Evolutionary conservation across 441 rosid genomes (phyloP).

Genomic region (Croton setiger): DNA sequence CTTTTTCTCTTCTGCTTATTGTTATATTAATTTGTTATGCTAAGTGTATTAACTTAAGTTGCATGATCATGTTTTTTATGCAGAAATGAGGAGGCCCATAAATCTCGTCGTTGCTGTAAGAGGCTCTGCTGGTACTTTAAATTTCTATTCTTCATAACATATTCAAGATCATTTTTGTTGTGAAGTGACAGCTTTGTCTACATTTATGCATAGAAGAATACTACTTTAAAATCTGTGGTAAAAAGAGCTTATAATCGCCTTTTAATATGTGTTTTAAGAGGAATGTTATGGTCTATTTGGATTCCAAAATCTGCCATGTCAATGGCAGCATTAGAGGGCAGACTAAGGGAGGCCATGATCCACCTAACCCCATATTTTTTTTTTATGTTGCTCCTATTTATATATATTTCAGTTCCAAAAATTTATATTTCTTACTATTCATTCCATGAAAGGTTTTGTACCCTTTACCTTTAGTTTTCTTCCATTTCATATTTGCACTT

Average conservation of each 20-base stretch:
- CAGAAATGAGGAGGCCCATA: slow-evolving; percentile 22
- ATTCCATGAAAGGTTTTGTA: too few relatives aligned
- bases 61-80: not conserved
- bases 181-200: not conserved
- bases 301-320: too few relatives aligned
- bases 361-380: too few relatives aligned
- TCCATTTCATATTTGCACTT: too few relatives aligned
- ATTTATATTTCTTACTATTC: too few relatives aligned
- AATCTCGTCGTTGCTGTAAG: slow-evolving; percentile 26
- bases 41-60: not conserved
- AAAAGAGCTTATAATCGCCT: not conserved
- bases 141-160: not conserved
- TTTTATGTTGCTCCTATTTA: too few relatives aligned
- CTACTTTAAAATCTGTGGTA: not conserved
- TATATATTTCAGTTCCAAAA: too few relatives aligned
- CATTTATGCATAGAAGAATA: not conserved
- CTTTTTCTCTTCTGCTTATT: not conserved
- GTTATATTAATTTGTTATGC: not conserved
- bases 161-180: not conserved
- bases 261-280: too few relatives aligned
- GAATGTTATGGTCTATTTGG: too few relatives aligned
- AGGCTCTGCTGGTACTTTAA: slow-evolving; percentile 30
- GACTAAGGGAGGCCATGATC: too few relatives aligned
- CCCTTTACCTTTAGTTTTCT: too few relatives aligned
- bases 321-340: too few relatives aligned